Conservation (phyloP, 2,329 filamentous ascomycete species). For the Ophiostoma perfectum region DNA sequence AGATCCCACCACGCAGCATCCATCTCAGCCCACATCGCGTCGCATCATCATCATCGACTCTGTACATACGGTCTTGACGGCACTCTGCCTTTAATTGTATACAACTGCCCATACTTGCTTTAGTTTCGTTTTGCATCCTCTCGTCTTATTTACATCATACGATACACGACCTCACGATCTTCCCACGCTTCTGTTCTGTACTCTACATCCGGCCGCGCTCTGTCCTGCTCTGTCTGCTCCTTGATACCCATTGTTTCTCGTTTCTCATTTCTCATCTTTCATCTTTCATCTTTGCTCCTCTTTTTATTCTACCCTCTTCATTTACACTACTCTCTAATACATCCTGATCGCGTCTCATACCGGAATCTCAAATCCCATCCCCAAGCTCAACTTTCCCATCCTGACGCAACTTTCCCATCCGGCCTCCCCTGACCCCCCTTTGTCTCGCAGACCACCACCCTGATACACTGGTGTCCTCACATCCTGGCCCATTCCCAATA, state of each 20-base stretch:
- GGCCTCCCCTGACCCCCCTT: conserved; percentile 14
- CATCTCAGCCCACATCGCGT: neutral
- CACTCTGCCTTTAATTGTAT: conserved; percentile 4
- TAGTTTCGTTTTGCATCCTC: neutral
- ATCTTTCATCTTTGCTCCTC: conserved; percentile 1
- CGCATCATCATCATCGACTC: neutral
- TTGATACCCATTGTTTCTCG: neutral
- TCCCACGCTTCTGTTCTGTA: neutral
- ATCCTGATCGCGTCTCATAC: neutral
- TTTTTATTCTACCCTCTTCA: conserved; percentile 3
- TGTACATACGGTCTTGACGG: conserved; percentile 4
- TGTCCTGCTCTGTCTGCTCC: neutral
- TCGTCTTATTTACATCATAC: neutral
- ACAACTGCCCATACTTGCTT: neutral
- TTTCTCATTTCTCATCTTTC: conserved; percentile 4
- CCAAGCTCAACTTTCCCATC: conserved; percentile 17
- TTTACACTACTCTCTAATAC: neutral
- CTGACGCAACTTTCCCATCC: conserved; percentile 15
- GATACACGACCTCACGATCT: conserved; percentile 12
- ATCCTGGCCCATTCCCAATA: neutral
- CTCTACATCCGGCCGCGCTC: no score
- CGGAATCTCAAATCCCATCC: conserved; percentile 6
- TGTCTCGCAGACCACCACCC: neutral
- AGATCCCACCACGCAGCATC: no score
- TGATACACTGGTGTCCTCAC: conserved; percentile 1